Evolutionary conservation across 345 rosid genomes (phyloP).

Genomic region (Salix dunnii): DNA sequence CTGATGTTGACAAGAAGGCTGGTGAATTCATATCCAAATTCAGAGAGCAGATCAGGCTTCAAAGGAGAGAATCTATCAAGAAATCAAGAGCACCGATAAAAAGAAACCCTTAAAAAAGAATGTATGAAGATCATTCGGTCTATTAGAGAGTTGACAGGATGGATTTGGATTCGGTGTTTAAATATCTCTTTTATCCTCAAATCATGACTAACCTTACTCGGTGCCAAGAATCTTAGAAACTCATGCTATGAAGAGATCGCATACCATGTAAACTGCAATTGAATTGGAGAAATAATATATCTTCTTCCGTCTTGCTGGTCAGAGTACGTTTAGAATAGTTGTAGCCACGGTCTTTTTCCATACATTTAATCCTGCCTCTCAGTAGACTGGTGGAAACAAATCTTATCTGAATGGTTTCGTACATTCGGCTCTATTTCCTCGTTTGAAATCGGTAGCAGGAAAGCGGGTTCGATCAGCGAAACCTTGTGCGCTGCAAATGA

Average conservation of each 20-base stretch:
- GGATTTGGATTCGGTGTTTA: constrained; percentile 8
- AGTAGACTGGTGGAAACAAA: neutral
- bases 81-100: constrained; percentile 16
- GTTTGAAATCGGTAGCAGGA: too few species aligned
- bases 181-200: neutral
- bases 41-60: constrained; percentile 98
- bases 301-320: neutral
- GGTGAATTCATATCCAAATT: constrained; percentile 96
- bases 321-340: neutral
- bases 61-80: constrained; percentile 84
- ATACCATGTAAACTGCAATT: constrained; percentile 13
- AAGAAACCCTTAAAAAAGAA: constrained; percentile 13
- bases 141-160: neutral
- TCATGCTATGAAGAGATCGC: constrained; percentile 24
- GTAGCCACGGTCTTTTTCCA: neutral
- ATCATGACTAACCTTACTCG: constrained; percentile 5
- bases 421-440: too few species aligned
- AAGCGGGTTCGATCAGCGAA: too few species aligned
- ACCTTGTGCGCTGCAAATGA: too few species aligned
- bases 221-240: neutral
- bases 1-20: constrained; percentile 93
- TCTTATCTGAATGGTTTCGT: too few species aligned
- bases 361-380: neutral
- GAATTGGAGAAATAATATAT: constrained; percentile 4
- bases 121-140: neutral